These are phyloP conservation scores for Elaphomyces granulatus DNA, from an alignment of 495 filamentous ascomycete genomes.

Conservation along the genomic window DNA sequence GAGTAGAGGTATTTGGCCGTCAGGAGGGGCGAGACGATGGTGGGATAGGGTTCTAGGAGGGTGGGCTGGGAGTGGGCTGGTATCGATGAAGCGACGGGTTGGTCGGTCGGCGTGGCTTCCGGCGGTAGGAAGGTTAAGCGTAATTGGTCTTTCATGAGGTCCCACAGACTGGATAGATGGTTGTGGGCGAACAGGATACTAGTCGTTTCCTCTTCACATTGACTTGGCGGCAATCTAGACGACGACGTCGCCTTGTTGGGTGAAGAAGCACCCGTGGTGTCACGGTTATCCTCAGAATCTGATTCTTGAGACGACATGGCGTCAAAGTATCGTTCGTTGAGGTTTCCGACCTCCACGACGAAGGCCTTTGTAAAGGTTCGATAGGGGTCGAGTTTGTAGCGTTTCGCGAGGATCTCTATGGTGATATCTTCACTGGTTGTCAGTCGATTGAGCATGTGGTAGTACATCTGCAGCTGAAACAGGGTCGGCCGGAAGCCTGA, in stretches of 20 bases:
- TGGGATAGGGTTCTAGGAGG: slow-evolving; percentile 41
- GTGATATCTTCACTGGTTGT: slow-evolving; percentile 54
- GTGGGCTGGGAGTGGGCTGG: slow-evolving; percentile 39
- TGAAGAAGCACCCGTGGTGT: too few species aligned
- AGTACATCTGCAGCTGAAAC: slow-evolving; percentile 85
- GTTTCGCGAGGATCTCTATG: slow-evolving; percentile 46
- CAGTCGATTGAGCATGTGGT: slow-evolving; percentile 64
- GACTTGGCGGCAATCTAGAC: slow-evolving; percentile 8
- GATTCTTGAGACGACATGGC: slow-evolving; percentile 19
- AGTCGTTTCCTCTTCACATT: slow-evolving; percentile 39
- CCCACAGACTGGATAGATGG: slow-evolving; percentile 48
- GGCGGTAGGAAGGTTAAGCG: slow-evolving; percentile 44
- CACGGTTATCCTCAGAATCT: slow-evolving; percentile 19
- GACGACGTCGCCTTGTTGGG: slow-evolving; percentile 5
- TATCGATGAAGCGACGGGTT: slow-evolving; percentile 24
- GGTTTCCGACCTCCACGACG: slow-evolving; percentile 56
- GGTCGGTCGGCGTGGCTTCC: slow-evolving; percentile 11
- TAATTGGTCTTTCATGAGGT: slow-evolving; percentile 51
- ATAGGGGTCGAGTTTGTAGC: slow-evolving; percentile 51
- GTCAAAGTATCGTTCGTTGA: slow-evolving; percentile 47
- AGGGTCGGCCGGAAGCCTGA: slow-evolving; percentile 59
- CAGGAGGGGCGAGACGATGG: slow-evolving; percentile 30
- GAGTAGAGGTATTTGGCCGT: slow-evolving; percentile 27
- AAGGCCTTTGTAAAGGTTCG: slow-evolving; percentile 63
- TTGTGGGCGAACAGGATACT: slow-evolving; percentile 43